Base-by-base conservation (phyloP, 257 asterid genomes). In the Gentiana dahurica region DNA sequence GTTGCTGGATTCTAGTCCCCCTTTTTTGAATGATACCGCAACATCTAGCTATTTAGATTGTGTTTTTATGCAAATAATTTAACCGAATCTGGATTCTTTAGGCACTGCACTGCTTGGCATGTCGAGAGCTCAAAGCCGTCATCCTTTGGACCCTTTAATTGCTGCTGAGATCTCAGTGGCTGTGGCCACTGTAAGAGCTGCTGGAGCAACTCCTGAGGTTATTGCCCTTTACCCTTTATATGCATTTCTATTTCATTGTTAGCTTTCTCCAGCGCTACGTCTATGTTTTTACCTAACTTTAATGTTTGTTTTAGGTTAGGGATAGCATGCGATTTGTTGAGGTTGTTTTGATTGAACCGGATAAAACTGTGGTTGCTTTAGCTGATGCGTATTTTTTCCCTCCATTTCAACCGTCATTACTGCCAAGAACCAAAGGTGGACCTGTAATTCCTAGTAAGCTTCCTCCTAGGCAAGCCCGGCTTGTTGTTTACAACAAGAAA, bases 151-250 rank as follows among this genome's bases (percentile, higher is more conserved):
- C 62, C 95, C 96, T 60, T 76, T 91, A 68, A 78, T 94, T 59
- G 86, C 92, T 59, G 73, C 95, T 57, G 98, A 91, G 71, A 87
- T 91, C 68, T 68, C 95, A 34, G 94, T 91, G 61, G 95, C 95
- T 34, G 94, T 91, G 60, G 94, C 82, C 52, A 87, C 95, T 51
- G 98, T 91, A 67, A 80, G 98, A 73, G 95, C 94, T 47, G 95
- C 98, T 58, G 98, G 98, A 61, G 94, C 95, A 56, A 87, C 98
- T 47, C 98, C 98, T 50, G 98, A 87, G 98, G 98, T 90, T 4
- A 53, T 63, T 68, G 11, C 41, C 8, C 48, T 35, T 13, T 33
- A 11, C 38, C 10, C 32, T 38, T 46, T 43, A 1, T 37, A 7
- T 50, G 34, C 10, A 34, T 55, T 47, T 53, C 34, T 43, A 7